Evolutionary conservation across 108 stramenopile genomes (phyloP), one percentile per base, ranked within the genome.

Genomic region (Discostella stelligeroides): DNA sequence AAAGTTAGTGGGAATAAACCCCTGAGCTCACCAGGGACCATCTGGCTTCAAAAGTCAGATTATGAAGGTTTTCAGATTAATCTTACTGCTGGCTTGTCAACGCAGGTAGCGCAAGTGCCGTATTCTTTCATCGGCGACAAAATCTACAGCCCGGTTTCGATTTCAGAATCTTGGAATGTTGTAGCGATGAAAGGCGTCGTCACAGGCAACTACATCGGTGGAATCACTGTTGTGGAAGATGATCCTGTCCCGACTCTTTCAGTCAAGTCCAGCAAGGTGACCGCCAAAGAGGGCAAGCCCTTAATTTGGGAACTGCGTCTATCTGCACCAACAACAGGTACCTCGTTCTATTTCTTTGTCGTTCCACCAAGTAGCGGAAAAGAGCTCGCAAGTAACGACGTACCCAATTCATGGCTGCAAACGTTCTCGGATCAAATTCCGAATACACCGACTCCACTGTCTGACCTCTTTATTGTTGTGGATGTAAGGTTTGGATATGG

Each of bases 171-270:
- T 42, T 42, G 8, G 10, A 8, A 42, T 11, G 12, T 42, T 12
- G 41, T 12, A 42, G 41, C 41, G 10, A 12, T 42, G 41, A 42
- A 42, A 42, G 41, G 41, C 41, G 41, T 42, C 12, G 41, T 42
- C 41, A 42, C 41, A 12, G 41, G 41, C 10, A 42, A 42, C 12
- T 42, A 12, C 10, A 42, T 42, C 41, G 41, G 41, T 42, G 41
- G 8, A 42, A 42, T 42, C 41, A 42, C 8, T 42, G 41, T 42
- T 8, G 10, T 42, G 12, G 41, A 42, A 42, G 41, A 42, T 42
- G 41, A 42, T 42, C 41, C 41, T 42, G 41, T 42, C 41, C 41
- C 41, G 41, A 42, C 41, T 42, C 41, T 42, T 42, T 42, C 41
- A 8, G 41, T 12, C 10, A 42, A 42, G 41, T 8, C 41, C 41